These are phyloP conservation scores for Brasenia schreberi DNA, from an alignment of 164 flowering plant species.

Conservation along the genomic window DNA sequence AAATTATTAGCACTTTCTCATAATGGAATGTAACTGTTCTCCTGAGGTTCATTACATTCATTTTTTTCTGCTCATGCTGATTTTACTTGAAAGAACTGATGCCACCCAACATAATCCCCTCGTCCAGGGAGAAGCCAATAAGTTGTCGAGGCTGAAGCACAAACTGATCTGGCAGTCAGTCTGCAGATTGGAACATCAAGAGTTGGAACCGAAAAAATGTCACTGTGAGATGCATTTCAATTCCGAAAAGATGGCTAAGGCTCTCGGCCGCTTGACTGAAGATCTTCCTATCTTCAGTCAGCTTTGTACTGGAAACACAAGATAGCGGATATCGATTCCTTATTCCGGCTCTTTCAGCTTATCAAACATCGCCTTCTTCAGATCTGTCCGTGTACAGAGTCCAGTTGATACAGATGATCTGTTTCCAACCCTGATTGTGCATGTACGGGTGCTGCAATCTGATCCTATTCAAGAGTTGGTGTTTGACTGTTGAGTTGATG, in stretches of 20 bases:
- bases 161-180: constrained; percentile 49
- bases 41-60: constrained; percentile 69
- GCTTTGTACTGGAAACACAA: constrained; percentile 29
- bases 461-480: constrained; percentile 97
- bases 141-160: constrained; percentile 92
- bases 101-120: constrained; percentile 88
- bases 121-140: constrained; percentile 90
- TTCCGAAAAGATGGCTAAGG: constrained; percentile 91
- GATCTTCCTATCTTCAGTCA: constrained; percentile 87
- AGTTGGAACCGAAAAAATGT: constrained; percentile 87
- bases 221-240: constrained; percentile 89
- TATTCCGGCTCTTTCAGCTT: constrained; percentile 82
- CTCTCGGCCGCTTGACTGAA: constrained; percentile 68
- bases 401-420: constrained; percentile 47
- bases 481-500: constrained; percentile 72
- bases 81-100: constrained; percentile 75
- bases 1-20: too few relatives aligned
- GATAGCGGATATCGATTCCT: constrained; percentile 6
- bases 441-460: constrained; percentile 71
- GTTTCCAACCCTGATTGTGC: constrained; percentile 52
- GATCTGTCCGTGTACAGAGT: constrained; percentile 79
- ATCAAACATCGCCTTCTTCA: constrained; percentile 57
- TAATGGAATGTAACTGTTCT: too few relatives aligned
- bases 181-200: constrained; percentile 62
- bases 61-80: constrained; percentile 61